phyloP scores from a whole-genome alignment of 73 alveolate species.

The Durusdinium trenchii region DNA sequence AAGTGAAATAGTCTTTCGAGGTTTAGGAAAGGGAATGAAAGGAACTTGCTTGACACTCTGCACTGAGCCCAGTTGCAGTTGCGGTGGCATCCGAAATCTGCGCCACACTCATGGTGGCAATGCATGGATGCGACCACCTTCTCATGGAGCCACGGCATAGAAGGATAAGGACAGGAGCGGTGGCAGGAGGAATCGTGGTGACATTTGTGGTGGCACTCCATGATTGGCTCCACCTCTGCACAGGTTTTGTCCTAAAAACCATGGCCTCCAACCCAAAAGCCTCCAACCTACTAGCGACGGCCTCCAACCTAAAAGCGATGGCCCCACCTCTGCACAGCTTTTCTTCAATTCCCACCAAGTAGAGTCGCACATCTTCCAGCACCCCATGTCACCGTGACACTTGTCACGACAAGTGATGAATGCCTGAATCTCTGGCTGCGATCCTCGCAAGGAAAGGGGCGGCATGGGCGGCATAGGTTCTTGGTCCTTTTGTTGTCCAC shows the following conservation, averaged over 20 bases:
- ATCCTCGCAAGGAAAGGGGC: not conserved
- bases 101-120: constrained; percentile 43
- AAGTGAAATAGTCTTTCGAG: too few relatives aligned
- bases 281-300: too few relatives aligned
- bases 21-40: too few relatives aligned
- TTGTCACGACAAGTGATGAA: not conserved
- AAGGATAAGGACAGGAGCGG: constrained; percentile 12
- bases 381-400: constrained; percentile 15
- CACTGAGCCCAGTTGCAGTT: too few relatives aligned
- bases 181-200: constrained; percentile 50
- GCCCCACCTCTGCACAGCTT: not conserved
- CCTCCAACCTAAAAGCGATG: too few relatives aligned
- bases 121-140: constrained; percentile 35
- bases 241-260: not conserved
- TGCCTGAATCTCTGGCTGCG: not conserved
- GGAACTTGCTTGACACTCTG: too few relatives aligned
- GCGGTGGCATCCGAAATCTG: constrained; percentile 21
- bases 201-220: constrained; percentile 58
- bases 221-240: constrained; percentile 3
- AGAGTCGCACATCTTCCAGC: constrained; percentile 10
- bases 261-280: too few relatives aligned
- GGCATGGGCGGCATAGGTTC: not conserved
- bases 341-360: constrained; percentile 12
- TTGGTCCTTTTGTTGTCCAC: not conserved
- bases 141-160: constrained; percentile 38